Evolutionary conservation across 192 early-diverging fungal genomes (phyloP), one percentile per base, ranked within the genome.

Genomic region (Phycomyces nitens): DNA sequence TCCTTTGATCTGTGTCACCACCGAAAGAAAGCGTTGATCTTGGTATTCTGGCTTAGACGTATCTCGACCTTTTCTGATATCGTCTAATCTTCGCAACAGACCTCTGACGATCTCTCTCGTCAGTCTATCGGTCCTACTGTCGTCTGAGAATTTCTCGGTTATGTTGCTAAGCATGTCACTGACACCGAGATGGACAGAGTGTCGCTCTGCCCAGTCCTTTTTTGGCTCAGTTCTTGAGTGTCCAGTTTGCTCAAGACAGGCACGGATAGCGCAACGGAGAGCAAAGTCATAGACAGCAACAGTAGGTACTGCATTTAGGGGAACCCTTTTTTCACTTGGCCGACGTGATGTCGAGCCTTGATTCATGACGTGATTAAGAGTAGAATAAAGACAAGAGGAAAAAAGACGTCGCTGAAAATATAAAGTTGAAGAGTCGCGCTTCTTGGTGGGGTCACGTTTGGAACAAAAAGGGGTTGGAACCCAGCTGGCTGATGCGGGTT

Each of bases 11-110:
- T 67, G 49, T 0, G 38, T 41, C 3, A 81, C 60, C 0, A 74
- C 68, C 21, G 63, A 62, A 9, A 70, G 58, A 20, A 85, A 75
- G 10, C 77, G 63, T 16, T 64, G 71, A 62, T 85, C 81, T 21
- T 66, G 60, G 68, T 79, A 85, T 53, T 53, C 60, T 38, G 72
- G 74, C 34, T 73, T 78, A 16, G 56, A 51, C 14, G 27, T 60
- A 56, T 81, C 81, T 38, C 62, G 70, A 9, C 78, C 77, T 12
- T 72, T 67, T n/a, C 67, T 62, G 53, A 85, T 80, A 40, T 78
- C 68, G 39, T 80, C 76, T 15, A 85, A 59, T 42, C 75, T 65
- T 53, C 49, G 24, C 23, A 71, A 24, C 10, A 85, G 51, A 0
- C 62, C 78, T 42, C 75, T 72, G 5, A 79, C 67, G 5, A 83